Percentiles rank a stretch among this genome's conserved stretches.
Conservation (phyloP, 768 basidiomycete genomes). For the Termitomyces eurrhizus region DNA sequence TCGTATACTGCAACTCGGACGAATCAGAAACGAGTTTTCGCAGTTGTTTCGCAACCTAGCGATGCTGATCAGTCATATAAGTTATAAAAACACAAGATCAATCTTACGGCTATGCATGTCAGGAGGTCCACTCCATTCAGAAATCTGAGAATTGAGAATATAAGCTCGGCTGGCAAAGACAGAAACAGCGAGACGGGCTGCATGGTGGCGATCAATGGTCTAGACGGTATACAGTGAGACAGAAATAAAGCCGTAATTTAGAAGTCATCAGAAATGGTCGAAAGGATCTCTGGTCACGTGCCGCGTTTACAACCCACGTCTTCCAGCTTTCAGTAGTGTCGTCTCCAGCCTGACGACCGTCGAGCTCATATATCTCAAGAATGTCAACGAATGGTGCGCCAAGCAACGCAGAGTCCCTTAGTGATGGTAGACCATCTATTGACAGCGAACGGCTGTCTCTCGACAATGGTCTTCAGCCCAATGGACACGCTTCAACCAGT, state of each 20-base stretch:
- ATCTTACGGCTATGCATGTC: slow-evolving; percentile 26
- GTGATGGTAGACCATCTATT: slow-evolving; percentile 35
- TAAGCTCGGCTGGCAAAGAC: slow-evolving; percentile 34
- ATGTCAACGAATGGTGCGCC: slow-evolving; percentile 25
- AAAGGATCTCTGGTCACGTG: background rate
- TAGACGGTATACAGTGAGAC: background rate
- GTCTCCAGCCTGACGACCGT: background rate
- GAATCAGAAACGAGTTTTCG: slow-evolving; percentile 35
- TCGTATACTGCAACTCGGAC: slow-evolving; percentile 43
- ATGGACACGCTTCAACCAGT: slow-evolving; percentile 27
- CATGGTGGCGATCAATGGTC: background rate
- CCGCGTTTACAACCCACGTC: background rate
- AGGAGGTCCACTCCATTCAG: slow-evolving; percentile 33
- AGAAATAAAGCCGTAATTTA: background rate
- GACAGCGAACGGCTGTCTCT: slow-evolving; percentile 42
- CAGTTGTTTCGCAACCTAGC: slow-evolving; percentile 38
- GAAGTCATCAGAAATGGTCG: background rate
- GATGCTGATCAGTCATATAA: slow-evolving; percentile 2
- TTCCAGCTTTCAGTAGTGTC: background rate
- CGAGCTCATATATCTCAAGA: background rate
- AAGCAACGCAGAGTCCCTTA: slow-evolving; percentile 24
- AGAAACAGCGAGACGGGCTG: slow-evolving; percentile 18
- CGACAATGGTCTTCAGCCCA: slow-evolving; percentile 27
- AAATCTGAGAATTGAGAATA: slow-evolving; percentile 31
- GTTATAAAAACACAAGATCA: background rate